Base-by-base conservation (phyloP, 164 flowering plant genomes). In the Warburgia ugandensis region DNA sequence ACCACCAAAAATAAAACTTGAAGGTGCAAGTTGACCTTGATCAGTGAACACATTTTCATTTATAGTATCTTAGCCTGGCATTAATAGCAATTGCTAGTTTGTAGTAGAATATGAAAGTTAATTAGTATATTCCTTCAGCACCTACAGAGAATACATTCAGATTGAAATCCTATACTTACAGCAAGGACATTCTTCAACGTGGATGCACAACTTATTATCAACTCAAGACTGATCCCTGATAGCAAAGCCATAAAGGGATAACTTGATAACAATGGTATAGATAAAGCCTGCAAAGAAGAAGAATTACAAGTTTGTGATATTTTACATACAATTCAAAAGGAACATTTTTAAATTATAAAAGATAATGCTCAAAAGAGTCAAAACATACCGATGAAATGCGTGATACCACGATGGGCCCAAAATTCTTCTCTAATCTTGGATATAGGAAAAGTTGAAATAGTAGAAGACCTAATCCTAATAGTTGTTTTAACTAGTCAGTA, bases 161-260 rank as follows among this genome's bases (percentile, higher is more conserved):
- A n/a, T n/a, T n/a, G n/a, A n/a, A n/a, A n/a, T n/a, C n/a, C 42
- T 45, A 16, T 3, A 71, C 94, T 78, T 71, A 82, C 90, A 40
- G 77, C 56, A 23, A 85, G 22, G 29, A 68, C 62, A 62, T 75
- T 82, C 78, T 82, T 82, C 64, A 74, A 28, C 1, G 73, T 16
- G 4, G 90, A 85, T 12, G 85, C 95, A 64, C 55, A 58, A 48
- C 72, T 74, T 9, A 85, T 12, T 51, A 67, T 1, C 6, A 82
- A 2, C 1, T 54, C 6, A 30, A 80, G 87, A 25, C 59, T 44
- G 23, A 80, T 6, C 11, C 85, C 87, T 21, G 83, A 71, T 17
- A 78, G 64, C 66, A 46, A 52, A 16, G 85, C 77, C 59, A 85
- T 75, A 14, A 66, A 66, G 28, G 83, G 84, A 61, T 77, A 85